Conservation (phyloP, 2,329 filamentous ascomycete species). For the Penicillium sp. region DNA sequence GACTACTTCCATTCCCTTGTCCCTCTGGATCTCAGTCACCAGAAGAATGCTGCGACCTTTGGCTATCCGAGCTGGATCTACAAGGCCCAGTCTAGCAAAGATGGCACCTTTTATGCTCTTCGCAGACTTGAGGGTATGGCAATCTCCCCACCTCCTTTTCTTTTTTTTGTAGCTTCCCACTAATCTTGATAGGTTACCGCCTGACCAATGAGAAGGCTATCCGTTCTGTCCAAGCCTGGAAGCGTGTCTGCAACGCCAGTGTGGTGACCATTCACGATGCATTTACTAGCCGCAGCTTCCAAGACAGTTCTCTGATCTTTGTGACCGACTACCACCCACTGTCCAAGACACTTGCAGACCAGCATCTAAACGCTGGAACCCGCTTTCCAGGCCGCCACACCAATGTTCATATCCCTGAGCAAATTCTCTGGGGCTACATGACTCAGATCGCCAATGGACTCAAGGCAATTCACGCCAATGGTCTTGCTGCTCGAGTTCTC, state of each 20-base stretch:
- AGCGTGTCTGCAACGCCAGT: constrained; percentile 74
- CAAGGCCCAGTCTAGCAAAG: constrained; percentile 86
- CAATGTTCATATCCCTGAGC: constrained; percentile 63
- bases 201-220: constrained; percentile 89
- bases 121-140: constrained; percentile 73
- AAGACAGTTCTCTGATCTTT: constrained; percentile 90
- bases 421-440: constrained; percentile 85
- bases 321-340: constrained; percentile 91
- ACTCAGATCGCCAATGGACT: constrained; percentile 87
- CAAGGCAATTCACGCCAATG: constrained; percentile 76
- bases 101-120: constrained; percentile 83
- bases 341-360: constrained; percentile 83
- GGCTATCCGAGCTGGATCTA: constrained; percentile 93
- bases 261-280: constrained; percentile 87
- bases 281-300: constrained; percentile 90
- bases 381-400: constrained; percentile 44
- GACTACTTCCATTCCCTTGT: constrained; percentile 92
- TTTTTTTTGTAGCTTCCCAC: not conserved
- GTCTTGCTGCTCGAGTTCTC: constrained; percentile 81
- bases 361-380: constrained; percentile 56
- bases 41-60: constrained; percentile 76
- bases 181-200: constrained; percentile 63
- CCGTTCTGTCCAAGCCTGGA: constrained; percentile 83
- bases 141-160: not conserved
- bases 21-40: constrained; percentile 76